Conservation (phyloP, 2,329 filamentous ascomycete species). For the Penicillium aurantiogriseum region DNA sequence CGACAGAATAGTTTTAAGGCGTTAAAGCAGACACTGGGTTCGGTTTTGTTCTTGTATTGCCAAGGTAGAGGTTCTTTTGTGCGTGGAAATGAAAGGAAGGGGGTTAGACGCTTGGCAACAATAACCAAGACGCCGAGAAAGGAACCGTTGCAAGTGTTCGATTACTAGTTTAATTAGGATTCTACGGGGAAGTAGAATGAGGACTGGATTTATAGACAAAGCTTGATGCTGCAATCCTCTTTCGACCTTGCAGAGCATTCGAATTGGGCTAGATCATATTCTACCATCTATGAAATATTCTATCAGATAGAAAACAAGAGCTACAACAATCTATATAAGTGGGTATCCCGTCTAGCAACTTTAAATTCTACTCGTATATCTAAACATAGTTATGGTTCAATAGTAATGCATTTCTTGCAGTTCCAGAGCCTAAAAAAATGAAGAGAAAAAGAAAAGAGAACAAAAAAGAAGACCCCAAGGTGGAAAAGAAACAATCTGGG, state of each 20-base stretch:
- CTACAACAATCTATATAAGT: neutral
- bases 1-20: no score
- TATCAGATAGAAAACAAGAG: neutral
- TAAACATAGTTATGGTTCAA: neutral
- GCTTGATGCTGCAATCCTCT: neutral
- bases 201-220: no score
- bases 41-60: no score
- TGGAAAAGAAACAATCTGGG: conserved; percentile 12
- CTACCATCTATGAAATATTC: neutral
- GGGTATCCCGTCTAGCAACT: neutral
- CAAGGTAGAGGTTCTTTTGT: no score
- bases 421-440: neutral
- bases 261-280: neutral
- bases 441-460: conserved; percentile 8
- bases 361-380: neutral
- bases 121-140: no score
- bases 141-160: no score
- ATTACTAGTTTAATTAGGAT: no score
- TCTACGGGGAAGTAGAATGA: no score
- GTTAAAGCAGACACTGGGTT: no score
- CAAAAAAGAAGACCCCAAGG: conserved; percentile 4
- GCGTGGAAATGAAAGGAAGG: no score
- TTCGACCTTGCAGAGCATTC: neutral
- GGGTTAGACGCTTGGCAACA: no score
- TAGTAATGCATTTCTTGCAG: conserved; percentile 1